These are phyloP conservation scores for Boletus rufocinnamomeus DNA, from an alignment of 768 basidiomycete species.

Conservation along the genomic window DNA sequence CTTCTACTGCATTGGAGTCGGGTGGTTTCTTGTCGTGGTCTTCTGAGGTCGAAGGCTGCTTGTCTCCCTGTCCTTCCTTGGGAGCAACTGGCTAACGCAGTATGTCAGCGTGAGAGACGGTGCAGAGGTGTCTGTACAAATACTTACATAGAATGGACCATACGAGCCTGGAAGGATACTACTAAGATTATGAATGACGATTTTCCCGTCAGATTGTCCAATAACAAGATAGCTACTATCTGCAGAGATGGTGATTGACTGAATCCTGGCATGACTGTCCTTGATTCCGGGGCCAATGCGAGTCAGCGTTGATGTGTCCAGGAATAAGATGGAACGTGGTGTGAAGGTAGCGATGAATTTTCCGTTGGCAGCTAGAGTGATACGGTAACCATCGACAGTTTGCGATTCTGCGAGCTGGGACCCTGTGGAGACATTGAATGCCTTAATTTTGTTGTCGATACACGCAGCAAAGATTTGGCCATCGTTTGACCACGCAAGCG, in stretches of 20 bases:
- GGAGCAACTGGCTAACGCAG: background rate
- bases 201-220: too few species aligned
- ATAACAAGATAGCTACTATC: background rate
- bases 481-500: background rate
- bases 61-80: background rate
- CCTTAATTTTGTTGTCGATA: background rate
- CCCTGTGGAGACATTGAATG: background rate
- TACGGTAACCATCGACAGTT: background rate
- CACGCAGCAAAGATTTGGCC: too few species aligned
- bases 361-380: background rate
- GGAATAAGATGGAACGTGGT: background rate
- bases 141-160: too few species aligned
- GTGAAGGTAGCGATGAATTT: background rate
- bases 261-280: too few species aligned
- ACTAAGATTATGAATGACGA: background rate
- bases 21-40: too few species aligned
- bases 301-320: background rate
- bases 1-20: background rate
- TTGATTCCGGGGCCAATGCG: background rate
- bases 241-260: background rate
- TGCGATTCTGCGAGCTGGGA: background rate
- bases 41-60: background rate
- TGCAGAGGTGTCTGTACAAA: background rate
- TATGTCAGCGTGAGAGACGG: background rate
- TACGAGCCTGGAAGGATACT: background rate